A percentile compares a stretch with the other conserved stretches of the same genome.
Evolutionary conservation across 768 basidiomycete genomes (phyloP).

Genomic region (Tephrocybe sp.): DNA sequence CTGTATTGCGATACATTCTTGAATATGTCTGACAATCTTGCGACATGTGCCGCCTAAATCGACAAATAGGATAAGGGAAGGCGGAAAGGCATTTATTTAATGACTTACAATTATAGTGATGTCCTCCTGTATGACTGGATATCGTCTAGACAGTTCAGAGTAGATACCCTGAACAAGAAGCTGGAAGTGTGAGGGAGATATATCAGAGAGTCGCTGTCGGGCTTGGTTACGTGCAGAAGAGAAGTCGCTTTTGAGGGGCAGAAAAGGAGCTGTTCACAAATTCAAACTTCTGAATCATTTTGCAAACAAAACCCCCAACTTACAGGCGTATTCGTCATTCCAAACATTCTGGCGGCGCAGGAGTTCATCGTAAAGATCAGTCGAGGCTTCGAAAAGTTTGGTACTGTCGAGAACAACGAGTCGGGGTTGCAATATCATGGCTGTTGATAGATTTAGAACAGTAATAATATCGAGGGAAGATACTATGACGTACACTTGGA

Average conservation of each 20-base stretch:
- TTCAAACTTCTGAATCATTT: neutral
- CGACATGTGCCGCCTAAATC: neutral
- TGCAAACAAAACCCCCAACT: neutral
- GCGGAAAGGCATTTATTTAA: neutral
- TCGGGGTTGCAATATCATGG: neutral
- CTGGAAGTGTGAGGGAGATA: neutral
- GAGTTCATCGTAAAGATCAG: neutral
- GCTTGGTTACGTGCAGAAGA: neutral
- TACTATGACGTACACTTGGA: neutral
- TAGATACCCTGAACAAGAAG: neutral
- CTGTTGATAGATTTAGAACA: neutral
- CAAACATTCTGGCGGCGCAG: neutral
- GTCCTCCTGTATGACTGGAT: neutral
- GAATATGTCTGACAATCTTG: neutral
- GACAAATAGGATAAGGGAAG: neutral
- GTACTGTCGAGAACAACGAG: neutral
- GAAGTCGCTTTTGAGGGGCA: neutral
- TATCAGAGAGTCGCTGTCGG: neutral
- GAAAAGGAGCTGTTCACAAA: neutral
- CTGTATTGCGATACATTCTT: neutral
- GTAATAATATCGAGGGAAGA: neutral
- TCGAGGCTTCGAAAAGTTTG: neutral
- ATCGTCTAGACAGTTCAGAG: neutral
- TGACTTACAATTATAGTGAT: neutral
- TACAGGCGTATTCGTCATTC: neutral